Percentiles rank a stretch among this genome's conserved stretches.
Evolutionary conservation across 2,329 filamentous ascomycete genomes (phyloP).

Genomic region (Eutypella sp.): DNA sequence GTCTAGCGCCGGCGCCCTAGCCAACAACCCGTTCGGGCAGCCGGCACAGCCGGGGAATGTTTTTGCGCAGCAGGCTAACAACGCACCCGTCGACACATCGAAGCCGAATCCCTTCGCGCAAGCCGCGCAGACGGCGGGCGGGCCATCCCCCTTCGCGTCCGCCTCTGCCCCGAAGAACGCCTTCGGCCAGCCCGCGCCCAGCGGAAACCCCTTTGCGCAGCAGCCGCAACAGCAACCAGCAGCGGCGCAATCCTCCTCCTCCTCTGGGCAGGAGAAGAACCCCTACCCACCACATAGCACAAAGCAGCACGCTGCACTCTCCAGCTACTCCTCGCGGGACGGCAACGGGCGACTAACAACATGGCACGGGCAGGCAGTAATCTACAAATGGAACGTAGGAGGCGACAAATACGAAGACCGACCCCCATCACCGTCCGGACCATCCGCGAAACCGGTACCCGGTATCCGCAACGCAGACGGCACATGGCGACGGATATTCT

Average conservation of each 20-base stretch:
- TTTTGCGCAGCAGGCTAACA: no score
- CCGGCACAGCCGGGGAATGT: no score
- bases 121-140: no score
- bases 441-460: constrained; percentile 29
- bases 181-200: constrained; percentile 27
- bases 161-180: constrained; percentile 18
- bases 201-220: no score
- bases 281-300: constrained; percentile 42
- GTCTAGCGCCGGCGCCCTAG: constrained; percentile 14
- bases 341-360: constrained; percentile 42
- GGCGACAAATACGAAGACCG: constrained; percentile 18
- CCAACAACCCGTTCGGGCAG: constrained; percentile 23
- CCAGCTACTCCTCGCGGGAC: constrained; percentile 38
- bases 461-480: constrained; percentile 48
- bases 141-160: no score
- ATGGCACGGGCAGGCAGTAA: constrained; percentile 61
- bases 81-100: not conserved
- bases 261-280: constrained; percentile 17
- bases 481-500: constrained; percentile 63
- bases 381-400: constrained; percentile 42
- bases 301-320: constrained; percentile 39
- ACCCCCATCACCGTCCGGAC: constrained; percentile 5
- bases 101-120: constrained; percentile 9
- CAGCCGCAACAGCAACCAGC: not conserved
- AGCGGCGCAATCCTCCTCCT: not conserved